Evolutionary conservation across 2,329 filamentous ascomycete genomes (phyloP).

Genomic region (Monilinia polystroma): DNA sequence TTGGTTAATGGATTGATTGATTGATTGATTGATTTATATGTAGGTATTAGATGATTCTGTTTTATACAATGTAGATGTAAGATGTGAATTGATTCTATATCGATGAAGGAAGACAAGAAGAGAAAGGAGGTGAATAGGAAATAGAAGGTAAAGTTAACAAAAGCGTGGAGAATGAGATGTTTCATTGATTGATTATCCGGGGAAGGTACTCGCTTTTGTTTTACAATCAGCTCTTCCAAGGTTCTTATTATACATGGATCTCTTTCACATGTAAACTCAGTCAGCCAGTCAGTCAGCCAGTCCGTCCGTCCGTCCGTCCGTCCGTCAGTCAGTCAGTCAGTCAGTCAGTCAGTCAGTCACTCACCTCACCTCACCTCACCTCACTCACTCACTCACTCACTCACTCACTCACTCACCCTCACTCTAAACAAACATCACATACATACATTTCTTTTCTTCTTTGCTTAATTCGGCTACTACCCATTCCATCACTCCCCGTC

Average conservation of each 20-base stretch:
- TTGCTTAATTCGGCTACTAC: neutral
- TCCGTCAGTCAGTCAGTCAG: too few species aligned
- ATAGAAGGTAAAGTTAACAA: neutral
- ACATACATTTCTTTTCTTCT: neutral
- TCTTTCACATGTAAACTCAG: slow-evolving; percentile 20
- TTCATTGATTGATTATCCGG: neutral
- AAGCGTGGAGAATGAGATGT: neutral
- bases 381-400: neutral
- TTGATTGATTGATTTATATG: too few species aligned
- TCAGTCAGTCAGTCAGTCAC: too few species aligned
- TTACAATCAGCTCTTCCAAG: neutral
- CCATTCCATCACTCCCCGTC: slow-evolving; percentile 1
- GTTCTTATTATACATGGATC: too few species aligned
- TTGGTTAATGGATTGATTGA: slow-evolving; percentile 13
- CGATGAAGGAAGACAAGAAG: neutral
- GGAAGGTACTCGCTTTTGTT: slow-evolving; percentile 6
- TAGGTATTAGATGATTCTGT: neutral
- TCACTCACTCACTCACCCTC: neutral
- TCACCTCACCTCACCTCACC: too few species aligned
- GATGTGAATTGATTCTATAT: neutral
- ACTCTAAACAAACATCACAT: neutral
- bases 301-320: too few species aligned
- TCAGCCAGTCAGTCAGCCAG: too few species aligned
- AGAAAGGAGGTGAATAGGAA: neutral
- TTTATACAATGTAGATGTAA: neutral